Base-by-base conservation (phyloP, 768 basidiomycete species). In the Nidula microcarpa region DNA sequence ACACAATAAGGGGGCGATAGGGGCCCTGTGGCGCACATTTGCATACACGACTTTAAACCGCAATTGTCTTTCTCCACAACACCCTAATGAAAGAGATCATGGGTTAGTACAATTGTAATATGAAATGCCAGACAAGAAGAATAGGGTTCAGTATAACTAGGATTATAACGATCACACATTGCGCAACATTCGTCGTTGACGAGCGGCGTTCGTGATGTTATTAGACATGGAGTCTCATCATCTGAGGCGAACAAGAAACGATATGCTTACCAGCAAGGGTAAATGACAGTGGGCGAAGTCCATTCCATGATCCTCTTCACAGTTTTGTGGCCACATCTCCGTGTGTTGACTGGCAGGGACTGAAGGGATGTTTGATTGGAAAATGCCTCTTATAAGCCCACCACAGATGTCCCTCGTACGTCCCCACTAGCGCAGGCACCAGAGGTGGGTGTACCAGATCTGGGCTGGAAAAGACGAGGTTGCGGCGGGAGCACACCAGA, bases 121-220 rank as follows among this genome's bases (percentile, higher is more conserved):
- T 49, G 50, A 43, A 50, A 45, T 49, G 45, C 13, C 8, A 33
- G 16, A 52, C 8, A 36, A 45, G 41, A 49, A 16, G 51, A 16
- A 46, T 53, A 35, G 43, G 43, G 51, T 52, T 64, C 62, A 62
- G 62, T 34, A 62, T 62, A 62, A 62, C 61, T 62, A 62, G 61
- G 61, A 62, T 62, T 62, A 57, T 52, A 50, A 51, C 49, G 37
- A 50, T 35, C 39, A 56, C 55, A 60, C 61, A 62, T 58, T 52
- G 58, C 59, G 58, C 60, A 58, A 57, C 60, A 39, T 55, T 55
- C 52, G 52, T 18, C 46, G 8, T 55, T 41, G 4, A 41, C 23
- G 57, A 56, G 57, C 47, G 56, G 60, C 58, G 62, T 61, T 63
- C 62, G 56, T 57, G 48, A 53, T 50, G 55, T 56, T 56, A 11